A percentile compares a stretch with the other conserved stretches of the same genome.
Evolutionary conservation across 768 basidiomycete genomes (phyloP).

Genomic region (Tulasnella sp.): DNA sequence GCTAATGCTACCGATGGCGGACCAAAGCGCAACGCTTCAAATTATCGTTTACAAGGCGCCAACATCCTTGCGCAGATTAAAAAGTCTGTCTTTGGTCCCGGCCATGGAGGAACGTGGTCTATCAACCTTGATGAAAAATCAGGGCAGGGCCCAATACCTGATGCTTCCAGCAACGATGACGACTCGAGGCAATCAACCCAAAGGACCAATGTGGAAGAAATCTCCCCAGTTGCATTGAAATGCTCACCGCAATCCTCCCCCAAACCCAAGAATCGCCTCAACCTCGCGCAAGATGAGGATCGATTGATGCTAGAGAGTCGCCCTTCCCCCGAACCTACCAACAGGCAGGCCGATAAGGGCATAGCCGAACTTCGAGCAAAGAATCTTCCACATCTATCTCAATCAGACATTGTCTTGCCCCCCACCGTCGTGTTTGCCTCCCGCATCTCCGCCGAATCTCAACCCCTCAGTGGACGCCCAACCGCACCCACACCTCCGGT

Average conservation of each 20-base stretch:
- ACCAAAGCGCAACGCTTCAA: neutral
- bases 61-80: constrained; percentile 78
- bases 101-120: neutral
- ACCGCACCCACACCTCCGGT: constrained; percentile 10
- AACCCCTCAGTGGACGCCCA: constrained; percentile 25
- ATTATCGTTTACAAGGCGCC: constrained; percentile 62
- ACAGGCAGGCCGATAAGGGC: neutral
- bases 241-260: constrained; percentile 30
- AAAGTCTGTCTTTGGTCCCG: constrained; percentile 31
- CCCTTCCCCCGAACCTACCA: neutral
- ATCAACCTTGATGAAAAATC: constrained; percentile 7
- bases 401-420: neutral
- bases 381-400: neutral
- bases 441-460: constrained; percentile 21
- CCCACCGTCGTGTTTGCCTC: constrained; percentile 6
- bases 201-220: constrained; percentile 18
- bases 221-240: constrained; percentile 16
- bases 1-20: neutral
- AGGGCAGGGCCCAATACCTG: neutral
- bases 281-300: constrained; percentile 33
- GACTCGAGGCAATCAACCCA: neutral
- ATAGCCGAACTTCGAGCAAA: neutral
- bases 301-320: constrained; percentile 24
- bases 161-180: neutral
- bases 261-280: constrained; percentile 29